Evolutionary conservation across 148 eudicot species (phyloP).

Genomic region (Rhododendron kiyosumense): DNA sequence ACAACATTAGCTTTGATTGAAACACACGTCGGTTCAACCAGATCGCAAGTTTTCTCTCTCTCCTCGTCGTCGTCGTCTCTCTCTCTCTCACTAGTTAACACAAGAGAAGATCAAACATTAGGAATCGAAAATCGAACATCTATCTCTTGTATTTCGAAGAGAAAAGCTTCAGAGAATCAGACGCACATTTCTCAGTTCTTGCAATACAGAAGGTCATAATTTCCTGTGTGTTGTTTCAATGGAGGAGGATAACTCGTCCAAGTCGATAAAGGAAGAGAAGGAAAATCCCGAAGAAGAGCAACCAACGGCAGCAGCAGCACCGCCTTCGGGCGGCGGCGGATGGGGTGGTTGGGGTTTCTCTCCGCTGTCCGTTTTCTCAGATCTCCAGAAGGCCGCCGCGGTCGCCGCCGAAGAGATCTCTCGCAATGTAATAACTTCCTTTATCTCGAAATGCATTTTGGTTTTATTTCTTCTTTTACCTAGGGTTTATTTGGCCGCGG

Average conservation of each 20-base stretch:
- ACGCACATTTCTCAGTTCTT: neutral
- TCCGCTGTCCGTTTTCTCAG: conserved; percentile 67
- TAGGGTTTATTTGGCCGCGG: neutral
- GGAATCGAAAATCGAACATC: neutral
- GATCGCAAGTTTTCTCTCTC: neutral
- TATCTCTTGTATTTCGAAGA: neutral
- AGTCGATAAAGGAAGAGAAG: conserved; percentile 21
- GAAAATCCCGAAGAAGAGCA: conserved; percentile 9
- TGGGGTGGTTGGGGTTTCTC: conserved; percentile 98
- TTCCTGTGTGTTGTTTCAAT: neutral
- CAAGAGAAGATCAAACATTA: neutral
- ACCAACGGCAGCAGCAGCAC: conserved; percentile 15
- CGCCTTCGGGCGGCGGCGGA: conserved; percentile 46
- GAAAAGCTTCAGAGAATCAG: neutral
- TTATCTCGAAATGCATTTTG: neutral
- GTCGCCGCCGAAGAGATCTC: conserved; percentile 92
- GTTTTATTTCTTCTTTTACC: neutral
- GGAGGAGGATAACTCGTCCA: conserved; percentile 26
- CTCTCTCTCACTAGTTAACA: neutral
- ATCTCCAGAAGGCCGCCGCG: conserved; percentile 87
- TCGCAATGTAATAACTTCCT: conserved; percentile 58
- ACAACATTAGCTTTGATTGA: neutral
- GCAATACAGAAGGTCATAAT: neutral
- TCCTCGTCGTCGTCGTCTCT: neutral
- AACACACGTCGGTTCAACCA: neutral